phyloP scores from a whole-genome alignment of 2,329 filamentous ascomycete genomes.

The Diaporthe vaccinii region DNA sequence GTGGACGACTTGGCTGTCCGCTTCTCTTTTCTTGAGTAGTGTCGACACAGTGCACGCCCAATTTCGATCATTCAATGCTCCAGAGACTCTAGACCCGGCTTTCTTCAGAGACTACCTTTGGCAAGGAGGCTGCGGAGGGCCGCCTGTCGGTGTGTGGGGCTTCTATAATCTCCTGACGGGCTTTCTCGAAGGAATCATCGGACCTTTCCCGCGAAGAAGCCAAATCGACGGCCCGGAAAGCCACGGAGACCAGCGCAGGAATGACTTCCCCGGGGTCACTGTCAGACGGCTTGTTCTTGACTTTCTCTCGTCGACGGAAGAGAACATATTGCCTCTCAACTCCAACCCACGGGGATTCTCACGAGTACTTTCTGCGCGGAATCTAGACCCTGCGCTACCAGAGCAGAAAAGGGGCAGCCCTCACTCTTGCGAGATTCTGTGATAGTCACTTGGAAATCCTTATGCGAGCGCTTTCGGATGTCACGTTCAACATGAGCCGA shows the following conservation, averaged over 20 bases:
- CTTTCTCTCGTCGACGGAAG: neutral
- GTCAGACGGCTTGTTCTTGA: neutral
- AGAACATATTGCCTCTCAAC: no score
- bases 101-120: neutral
- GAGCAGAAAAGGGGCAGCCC: no score
- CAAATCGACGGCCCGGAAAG: neutral
- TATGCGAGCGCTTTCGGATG: no score
- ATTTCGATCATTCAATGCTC: neutral
- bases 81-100: neutral
- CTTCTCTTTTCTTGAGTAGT: neutral
- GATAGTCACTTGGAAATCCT: no score
- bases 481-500: no score
- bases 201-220: neutral
- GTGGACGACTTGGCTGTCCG: neutral
- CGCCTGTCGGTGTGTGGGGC: neutral
- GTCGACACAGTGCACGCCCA: neutral
- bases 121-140: neutral
- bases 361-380: no score
- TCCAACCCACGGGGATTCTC: no score
- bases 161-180: neutral
- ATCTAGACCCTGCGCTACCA: no score
- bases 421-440: no score
- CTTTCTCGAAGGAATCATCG: neutral
- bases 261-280: neutral
- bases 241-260: neutral